phyloP scores from a whole-genome alignment of 257 asterid species.

The Solanum habrochaites region DNA sequence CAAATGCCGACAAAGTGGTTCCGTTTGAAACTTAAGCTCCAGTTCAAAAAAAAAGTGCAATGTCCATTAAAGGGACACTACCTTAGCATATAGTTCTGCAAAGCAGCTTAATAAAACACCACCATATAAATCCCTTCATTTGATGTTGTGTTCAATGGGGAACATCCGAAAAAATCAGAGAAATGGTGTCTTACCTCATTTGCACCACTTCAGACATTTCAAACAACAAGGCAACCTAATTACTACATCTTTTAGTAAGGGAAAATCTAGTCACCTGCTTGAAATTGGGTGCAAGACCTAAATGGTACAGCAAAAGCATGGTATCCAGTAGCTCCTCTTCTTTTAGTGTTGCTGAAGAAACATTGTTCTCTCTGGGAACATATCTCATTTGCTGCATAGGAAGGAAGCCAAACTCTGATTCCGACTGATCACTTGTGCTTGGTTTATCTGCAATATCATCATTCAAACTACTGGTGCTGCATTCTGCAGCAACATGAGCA shows the following conservation, averaged over 20 bases:
- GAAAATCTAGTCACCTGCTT: conserved; percentile 58
- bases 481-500: conserved; percentile 70
- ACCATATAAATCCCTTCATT: neutral
- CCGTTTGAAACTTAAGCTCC: neutral
- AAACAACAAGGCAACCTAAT: neutral
- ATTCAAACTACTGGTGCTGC: conserved; percentile 60
- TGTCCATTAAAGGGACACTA: neutral
- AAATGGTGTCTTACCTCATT: neutral
- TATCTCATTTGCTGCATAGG: conserved; percentile 61
- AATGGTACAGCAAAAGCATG: conserved; percentile 79
- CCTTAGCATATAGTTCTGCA: neutral
- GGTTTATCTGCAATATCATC: conserved; percentile 87
- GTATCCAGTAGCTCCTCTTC: conserved; percentile 97
- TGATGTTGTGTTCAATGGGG: neutral
- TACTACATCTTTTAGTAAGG: neutral
- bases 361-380: conserved; percentile 41
- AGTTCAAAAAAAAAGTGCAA: neutral
- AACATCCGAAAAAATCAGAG: neutral
- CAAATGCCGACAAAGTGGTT: neutral
- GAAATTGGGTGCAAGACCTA: conserved; percentile 95
- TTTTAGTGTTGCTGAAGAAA: conserved; percentile 65
- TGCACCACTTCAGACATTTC: neutral
- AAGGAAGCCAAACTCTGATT: conserved; percentile 59
- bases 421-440: conserved; percentile 83
- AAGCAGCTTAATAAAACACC: neutral